A percentile compares a stretch with the other conserved stretches of the same genome.
phyloP scores from a whole-genome alignment of 306 rosid genomes.

The Trifolium fragiferum region DNA sequence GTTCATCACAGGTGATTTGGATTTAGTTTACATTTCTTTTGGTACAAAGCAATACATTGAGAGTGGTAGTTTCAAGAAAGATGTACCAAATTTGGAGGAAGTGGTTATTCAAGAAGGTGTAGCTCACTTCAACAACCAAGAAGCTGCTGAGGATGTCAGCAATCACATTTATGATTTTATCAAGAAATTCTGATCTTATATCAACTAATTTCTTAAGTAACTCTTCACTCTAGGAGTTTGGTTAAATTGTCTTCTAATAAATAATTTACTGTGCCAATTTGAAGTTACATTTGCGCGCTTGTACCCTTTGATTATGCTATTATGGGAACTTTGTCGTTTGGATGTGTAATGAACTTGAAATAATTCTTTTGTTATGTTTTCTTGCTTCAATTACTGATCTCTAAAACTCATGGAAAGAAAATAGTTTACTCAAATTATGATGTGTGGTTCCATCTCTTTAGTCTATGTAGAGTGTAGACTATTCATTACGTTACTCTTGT shows the following conservation, averaged over 20 bases:
- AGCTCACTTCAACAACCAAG: conserved; percentile 51
- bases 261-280: not conserved
- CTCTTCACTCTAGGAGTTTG: not conserved
- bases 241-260: not conserved
- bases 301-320: not conserved
- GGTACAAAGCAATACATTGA: conserved; percentile 35
- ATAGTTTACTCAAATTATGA: not conserved
- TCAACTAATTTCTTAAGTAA: not conserved
- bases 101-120: conserved; percentile 46
- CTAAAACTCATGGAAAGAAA: not conserved
- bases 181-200: conserved; percentile 21
- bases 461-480: too few species aligned
- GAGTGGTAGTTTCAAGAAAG: conserved; percentile 43
- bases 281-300: not conserved
- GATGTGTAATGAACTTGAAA: not conserved
- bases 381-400: not conserved
- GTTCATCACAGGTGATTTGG: conserved; percentile 45
- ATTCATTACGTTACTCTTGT: too few species aligned
- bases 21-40: conserved; percentile 38
- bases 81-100: conserved; percentile 51
- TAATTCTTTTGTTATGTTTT: not conserved
- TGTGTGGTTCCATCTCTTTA: too few species aligned
- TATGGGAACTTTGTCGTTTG: not conserved
- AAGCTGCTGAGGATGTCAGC: conserved; percentile 39
- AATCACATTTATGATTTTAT: conserved; percentile 44